A percentile compares a stretch with the other conserved stretches of the same genome.
Conservation (phyloP, 495 filamentous ascomycete genomes). For the Bathelium albidoporum region DNA sequence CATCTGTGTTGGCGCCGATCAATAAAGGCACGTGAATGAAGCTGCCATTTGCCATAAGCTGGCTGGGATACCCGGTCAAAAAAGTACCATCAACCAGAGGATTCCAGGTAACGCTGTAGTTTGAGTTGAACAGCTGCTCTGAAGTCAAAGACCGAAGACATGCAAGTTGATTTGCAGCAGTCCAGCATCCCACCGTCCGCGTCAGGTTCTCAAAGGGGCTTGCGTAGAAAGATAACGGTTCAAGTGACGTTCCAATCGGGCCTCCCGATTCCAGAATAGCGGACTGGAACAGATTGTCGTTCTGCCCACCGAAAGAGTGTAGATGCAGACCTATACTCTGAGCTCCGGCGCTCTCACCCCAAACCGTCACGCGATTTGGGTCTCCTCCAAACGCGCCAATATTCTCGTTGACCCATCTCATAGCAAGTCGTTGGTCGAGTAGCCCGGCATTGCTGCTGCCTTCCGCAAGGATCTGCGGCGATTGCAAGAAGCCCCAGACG, state of each 20-base stretch:
- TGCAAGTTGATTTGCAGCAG: conserved; percentile 10
- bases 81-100: conserved; percentile 41
- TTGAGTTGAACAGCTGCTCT: conserved; percentile 32
- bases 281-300: conserved; percentile 17
- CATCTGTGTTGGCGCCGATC: conserved; percentile 36
- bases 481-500: conserved; percentile 21
- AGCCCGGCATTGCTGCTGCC: conserved; percentile 16
- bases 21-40: conserved; percentile 14
- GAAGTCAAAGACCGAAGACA: conserved; percentile 31
- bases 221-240: conserved; percentile 31
- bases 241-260: conserved; percentile 30
- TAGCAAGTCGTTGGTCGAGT: conserved; percentile 16
- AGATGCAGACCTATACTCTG: conserved; percentile 42
- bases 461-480: conserved; percentile 17
- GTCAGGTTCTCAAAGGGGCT: conserved; percentile 35
- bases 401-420: conserved; percentile 30
- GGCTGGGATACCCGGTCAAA: conserved; percentile 32
- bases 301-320: conserved; percentile 13
- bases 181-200: conserved; percentile 15
- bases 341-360: conserved; percentile 41
- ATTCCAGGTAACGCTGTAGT: conserved; percentile 33
- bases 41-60: conserved; percentile 15
- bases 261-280: conserved; percentile 32
- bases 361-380: conserved; percentile 30
- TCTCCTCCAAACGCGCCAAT: conserved; percentile 44